Evolutionary conservation across 1,284 basidiomycete species (phyloP).

Genomic region (Apiotrichum sp.): DNA sequence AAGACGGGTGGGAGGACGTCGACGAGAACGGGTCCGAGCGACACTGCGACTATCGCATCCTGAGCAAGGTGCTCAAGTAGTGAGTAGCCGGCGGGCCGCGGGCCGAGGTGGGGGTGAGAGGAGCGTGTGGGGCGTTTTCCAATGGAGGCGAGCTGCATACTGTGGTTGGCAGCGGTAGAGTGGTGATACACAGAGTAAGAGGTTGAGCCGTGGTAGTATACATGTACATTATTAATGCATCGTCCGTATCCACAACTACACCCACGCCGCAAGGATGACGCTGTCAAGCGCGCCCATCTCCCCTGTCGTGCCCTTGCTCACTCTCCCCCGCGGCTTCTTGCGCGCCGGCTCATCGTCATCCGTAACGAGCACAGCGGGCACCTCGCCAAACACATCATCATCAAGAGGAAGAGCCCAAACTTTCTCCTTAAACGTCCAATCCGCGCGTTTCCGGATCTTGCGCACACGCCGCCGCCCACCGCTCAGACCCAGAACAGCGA

Average conservation of each 20-base stretch:
- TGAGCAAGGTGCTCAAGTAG: constrained; percentile 24
- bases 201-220: too few relatives aligned
- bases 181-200: too few relatives aligned
- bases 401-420: constrained; percentile 2
- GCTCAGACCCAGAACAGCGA: neutral
- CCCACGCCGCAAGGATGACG: constrained; percentile 3
- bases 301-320: neutral
- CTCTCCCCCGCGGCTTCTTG: neutral
- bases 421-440: constrained; percentile 12
- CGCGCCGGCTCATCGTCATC: neutral
- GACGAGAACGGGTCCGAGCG: constrained; percentile 11
- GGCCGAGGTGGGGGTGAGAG: neutral
- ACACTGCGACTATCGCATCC: constrained; percentile 25
- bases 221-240: too few relatives aligned
- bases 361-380: neutral
- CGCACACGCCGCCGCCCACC: neutral
- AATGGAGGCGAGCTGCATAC: too few relatives aligned
- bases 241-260: neutral
- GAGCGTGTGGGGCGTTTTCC: too few relatives aligned
- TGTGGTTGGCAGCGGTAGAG: too few relatives aligned
- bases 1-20: constrained; percentile 21
- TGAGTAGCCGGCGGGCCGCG: too few relatives aligned
- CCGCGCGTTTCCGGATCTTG: neutral
- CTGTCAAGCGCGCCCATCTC: neutral
- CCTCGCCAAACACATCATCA: neutral